Conservation (phyloP, 345 rosid species). For the Eucalyptus caleyi region DNA sequence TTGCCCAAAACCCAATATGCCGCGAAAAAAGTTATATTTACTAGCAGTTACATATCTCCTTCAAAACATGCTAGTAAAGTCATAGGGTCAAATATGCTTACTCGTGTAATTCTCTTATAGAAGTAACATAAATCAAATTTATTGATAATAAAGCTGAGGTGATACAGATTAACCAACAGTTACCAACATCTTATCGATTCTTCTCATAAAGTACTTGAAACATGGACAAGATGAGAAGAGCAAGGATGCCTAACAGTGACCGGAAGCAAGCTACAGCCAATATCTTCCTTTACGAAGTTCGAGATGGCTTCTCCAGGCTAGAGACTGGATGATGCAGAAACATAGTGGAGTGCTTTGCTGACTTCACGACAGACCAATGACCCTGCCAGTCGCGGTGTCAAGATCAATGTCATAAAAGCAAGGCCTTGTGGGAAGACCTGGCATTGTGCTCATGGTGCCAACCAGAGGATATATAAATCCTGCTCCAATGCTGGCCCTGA, state of each 20-base stretch:
- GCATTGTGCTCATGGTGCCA: constrained; percentile 98
- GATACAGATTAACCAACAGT: background rate
- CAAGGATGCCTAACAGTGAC: background rate
- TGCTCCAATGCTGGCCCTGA: constrained; percentile 94
- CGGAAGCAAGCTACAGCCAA: background rate
- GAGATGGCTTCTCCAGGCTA: background rate
- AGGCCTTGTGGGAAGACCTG: constrained; percentile 97
- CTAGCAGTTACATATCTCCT: background rate
- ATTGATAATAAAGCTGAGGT: background rate
- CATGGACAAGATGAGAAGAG: background rate
- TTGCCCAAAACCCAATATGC: background rate
- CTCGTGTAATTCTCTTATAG: background rate
- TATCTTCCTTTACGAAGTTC: background rate
- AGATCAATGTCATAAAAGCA: constrained; percentile 92
- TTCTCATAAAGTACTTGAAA: background rate
- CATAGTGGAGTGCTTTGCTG: background rate
- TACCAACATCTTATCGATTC: background rate
- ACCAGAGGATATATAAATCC: constrained; percentile 94
- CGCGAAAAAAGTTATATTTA: background rate
- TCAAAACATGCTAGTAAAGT: background rate
- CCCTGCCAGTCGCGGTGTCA: constrained; percentile 72
- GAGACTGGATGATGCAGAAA: background rate
- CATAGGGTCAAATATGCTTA: background rate
- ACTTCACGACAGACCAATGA: constrained; percentile 69
- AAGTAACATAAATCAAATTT: background rate